phyloP scores from a whole-genome alignment of 192 early-diverging fungal genomes.

The Gonapodya prolifera region DNA sequence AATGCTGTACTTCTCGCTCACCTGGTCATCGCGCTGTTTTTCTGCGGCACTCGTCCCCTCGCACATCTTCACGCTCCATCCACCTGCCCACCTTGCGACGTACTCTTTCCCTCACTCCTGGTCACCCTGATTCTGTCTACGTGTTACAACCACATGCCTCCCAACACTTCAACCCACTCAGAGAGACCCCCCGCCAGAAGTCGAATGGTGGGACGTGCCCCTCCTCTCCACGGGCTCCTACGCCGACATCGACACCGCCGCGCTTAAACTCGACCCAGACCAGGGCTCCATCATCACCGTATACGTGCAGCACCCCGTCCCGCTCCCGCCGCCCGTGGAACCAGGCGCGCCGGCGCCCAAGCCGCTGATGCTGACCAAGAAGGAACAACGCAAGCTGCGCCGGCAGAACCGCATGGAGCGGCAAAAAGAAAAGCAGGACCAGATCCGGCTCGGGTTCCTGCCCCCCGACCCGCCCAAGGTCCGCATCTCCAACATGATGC shows the following conservation, averaged over 20 bases:
- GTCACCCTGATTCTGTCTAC: too few species aligned
- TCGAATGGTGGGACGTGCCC: constrained; percentile 98
- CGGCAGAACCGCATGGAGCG: constrained; percentile 71
- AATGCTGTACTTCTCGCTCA: too few species aligned
- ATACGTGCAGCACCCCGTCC: constrained; percentile 77
- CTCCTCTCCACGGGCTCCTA: constrained; percentile 59
- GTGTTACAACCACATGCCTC: too few species aligned
- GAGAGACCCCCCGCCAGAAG: constrained; percentile 55
- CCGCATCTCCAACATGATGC: constrained; percentile 86
- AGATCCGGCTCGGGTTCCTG: constrained; percentile 81
- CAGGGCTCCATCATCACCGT: constrained; percentile 44
- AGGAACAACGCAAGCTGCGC: constrained; percentile 86
- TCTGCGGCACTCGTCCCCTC: too few species aligned
- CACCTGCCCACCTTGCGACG: too few species aligned
- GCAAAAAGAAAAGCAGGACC: constrained; percentile 88
- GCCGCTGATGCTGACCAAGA: constrained; percentile 54
- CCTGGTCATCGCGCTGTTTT: too few species aligned
- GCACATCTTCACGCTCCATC: too few species aligned
- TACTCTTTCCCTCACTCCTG: neutral
- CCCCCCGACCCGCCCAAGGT: constrained; percentile 88
- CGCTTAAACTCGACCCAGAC: constrained; percentile 18
- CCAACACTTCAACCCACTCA: constrained; percentile 12
- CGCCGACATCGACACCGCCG: constrained; percentile 29
- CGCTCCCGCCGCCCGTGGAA: constrained; percentile 64
- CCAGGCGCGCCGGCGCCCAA: constrained; percentile 33